A percentile compares a stretch with the other conserved stretches of the same genome.
Conservation (phyloP, 768 basidiomycete species). For the Mycena pura region DNA sequence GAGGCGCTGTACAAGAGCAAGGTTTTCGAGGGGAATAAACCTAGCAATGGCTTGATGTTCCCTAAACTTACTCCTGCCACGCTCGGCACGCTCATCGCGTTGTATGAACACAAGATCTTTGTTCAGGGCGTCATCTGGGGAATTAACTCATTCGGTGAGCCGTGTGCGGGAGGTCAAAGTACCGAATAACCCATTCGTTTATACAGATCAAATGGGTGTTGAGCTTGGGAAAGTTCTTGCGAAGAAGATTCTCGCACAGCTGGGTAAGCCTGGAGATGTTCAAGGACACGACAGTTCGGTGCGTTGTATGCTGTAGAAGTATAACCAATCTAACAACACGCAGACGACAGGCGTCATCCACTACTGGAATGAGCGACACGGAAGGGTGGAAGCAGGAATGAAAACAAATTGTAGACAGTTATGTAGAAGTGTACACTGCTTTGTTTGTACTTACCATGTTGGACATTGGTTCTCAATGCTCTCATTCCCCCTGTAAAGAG, state of each 20-base stretch:
- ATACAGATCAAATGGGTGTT: constrained; percentile 98
- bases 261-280: constrained; percentile 80
- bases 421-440: constrained; percentile 17
- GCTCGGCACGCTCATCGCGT: constrained; percentile 86
- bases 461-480: constrained; percentile 70
- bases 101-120: constrained; percentile 99
- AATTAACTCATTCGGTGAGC: constrained; percentile 94
- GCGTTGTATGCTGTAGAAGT: constrained; percentile 38
- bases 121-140: constrained; percentile 98
- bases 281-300: constrained; percentile 89
- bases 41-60: constrained; percentile 97
- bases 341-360: constrained; percentile 96
- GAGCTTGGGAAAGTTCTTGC: constrained; percentile 98
- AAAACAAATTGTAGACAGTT: constrained; percentile 19
- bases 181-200: not conserved
- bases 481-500: constrained; percentile 59
- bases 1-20: constrained; percentile 94
- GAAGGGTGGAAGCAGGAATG: constrained; percentile 36
- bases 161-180: too few species aligned
- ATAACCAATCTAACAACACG: constrained; percentile 3
- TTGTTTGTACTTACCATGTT: constrained; percentile 36
- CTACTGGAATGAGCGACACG: constrained; percentile 92
- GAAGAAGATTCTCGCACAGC: constrained; percentile 92
- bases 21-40: constrained; percentile 97
- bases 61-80: constrained; percentile 88